Base-by-base conservation (phyloP, 2,329 filamentous ascomycete genomes). In the Thermoascus crustaceus region DNA sequence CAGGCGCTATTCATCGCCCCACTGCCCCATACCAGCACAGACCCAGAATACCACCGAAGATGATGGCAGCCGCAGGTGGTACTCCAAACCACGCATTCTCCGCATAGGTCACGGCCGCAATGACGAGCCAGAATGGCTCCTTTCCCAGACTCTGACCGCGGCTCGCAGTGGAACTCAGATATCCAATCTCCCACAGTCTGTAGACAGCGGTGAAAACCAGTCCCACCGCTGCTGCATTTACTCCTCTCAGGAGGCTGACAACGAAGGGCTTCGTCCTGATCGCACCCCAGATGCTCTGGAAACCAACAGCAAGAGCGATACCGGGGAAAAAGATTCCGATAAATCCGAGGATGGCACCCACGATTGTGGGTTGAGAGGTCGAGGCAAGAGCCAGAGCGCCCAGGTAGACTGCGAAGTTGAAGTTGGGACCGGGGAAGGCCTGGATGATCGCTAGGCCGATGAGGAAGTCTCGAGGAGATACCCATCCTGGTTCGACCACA, bases 381-480 rank as follows among this genome's bases (percentile, higher is more conserved):
- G 33, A 40, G 1, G 57, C 53, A 1, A 74, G 61, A 0, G 72
- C 64, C 1, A 80, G 52, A 0, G 62, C 58, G 1, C 76, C 75
- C 0, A 80, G 58, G 37, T 69, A 79, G 0, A 78, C 73, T 0
- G 72, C 73, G 40, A 78, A 62, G 41, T 61, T 60, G 48, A 60
- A 59, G 35, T 63, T 63, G 0, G 76, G 76, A 0, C 76, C 76
- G 0, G 82, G 81, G 38, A 85, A 81, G 0, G 78, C 72, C 54
- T 86, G 81, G 11, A 77, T 79, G 35, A 86, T 69, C 5, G 81
- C 82, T 0, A 86, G 71, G 0, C 81, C 82, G 32, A 85, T 75
- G 0, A 86, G 64, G 51, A 86, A 85, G 51, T 86, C 79, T 3
- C 82, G 71, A 0, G 78, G 67, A 0, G 71, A 74, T 0, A 86